Base-by-base conservation (phyloP, 2,329 filamentous ascomycete genomes). In the Raffaelea albimanens region DNA sequence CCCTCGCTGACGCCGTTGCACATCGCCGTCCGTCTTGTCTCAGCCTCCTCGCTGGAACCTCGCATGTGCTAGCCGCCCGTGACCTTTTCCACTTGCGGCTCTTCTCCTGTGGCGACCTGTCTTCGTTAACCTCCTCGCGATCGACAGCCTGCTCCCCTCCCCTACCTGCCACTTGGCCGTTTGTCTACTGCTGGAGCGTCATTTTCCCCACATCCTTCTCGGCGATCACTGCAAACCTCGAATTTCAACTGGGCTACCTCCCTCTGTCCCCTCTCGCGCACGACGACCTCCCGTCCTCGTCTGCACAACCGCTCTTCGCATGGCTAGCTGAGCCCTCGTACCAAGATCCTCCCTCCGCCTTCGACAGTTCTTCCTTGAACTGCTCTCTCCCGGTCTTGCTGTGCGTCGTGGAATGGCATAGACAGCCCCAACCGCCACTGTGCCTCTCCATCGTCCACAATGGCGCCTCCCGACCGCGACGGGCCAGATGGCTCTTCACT, bases 401-500 rank as follows among this genome's bases (percentile, higher is more conserved):
- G 13, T 23, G n/a, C 21, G 9, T 22, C 20, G 21, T 38, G 34
- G 18, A 7, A 29, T 29, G 25, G 25, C 25, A 29, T 13, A 7
- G 25, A 29, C 25, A 13, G 25, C 7, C 25, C 25, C 14, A 16
- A 8, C 18, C 38, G 16, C 7, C 38, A 14, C 14, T 19, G 10
- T 16, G 4, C 40, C 11, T 19, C 19, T 29, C 40, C 58, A 57
- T 61, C 59, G 61, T 60, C 63, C 51, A 57, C 50, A 57, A 73
- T 75, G 71, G 67, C 69, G 53, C 63, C 68, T 53, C 56, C 65
- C 52, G 58, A 58, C 46, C 66, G 70, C 54, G 71, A 86, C 57
- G 83, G 78, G 65, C 80, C 80, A 50, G 86, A 90, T 72, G 83
- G 76, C 68, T 83, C 84, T 50, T 89, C 86, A 53, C 81, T 90